Evolutionary conservation across 208 protist species (phyloP), one percentile per base, ranked within the genome.

Genomic region (Leishmania mexicana): DNA sequence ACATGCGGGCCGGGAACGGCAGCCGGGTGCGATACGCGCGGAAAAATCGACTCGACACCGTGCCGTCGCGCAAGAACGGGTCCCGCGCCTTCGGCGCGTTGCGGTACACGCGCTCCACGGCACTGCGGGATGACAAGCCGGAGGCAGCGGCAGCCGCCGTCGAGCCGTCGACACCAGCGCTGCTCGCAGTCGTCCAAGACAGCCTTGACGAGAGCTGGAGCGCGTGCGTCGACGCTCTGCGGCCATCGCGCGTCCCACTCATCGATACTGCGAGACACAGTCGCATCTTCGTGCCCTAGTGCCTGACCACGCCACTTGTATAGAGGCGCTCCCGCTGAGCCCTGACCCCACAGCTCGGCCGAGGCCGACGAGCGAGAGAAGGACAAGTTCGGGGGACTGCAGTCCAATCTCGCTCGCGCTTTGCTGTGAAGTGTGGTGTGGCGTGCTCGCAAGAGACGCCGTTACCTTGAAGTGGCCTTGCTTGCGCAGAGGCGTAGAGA

Each of bases 61-160:
- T 96, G 31, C 87, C 87, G 7, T 87, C 80, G 70, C 92, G 92
- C 72, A 93, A 81, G 76, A 94, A 96, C 24, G 85, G 84, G 78
- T 96, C 92, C 47, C 64, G 74, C 51, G 7, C 40, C 70, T 15
- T 79, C 31, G 53, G 53, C 35, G 75, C 7, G 19, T 6, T 13
- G 28, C 42, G 8, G 76, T 81, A 85, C 60, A 85, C 51, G 35
- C 75, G 57, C 60, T 49, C 76, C 31, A 67, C 71, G 4, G 81
- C 71, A 31, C n/a, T 10, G 54, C 38, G 58, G 13, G 75, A 65
- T 6, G 75, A 53, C 35, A 10, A 53, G 5, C 28, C 67, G 3
- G 67, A 35, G 45, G 45, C 45, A 28, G 71, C 71, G 1, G 47
- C 47, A 28, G 71, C 8, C 3, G 40, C 68, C 15, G 28, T 6